Conservation (phyloP, 345 rosid genomes). For the Brassica nigra region DNA sequence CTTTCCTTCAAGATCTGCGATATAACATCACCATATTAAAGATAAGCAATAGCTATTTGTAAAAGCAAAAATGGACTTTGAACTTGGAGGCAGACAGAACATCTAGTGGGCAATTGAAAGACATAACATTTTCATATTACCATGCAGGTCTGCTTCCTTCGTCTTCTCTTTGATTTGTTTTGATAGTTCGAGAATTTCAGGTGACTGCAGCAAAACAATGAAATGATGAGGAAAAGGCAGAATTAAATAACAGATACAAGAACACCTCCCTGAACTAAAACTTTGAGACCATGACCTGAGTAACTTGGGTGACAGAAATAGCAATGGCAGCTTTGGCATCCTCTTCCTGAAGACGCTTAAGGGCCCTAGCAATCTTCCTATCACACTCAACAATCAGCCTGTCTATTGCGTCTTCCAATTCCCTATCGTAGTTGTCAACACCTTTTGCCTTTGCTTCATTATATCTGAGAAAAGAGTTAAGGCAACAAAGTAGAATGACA, state of each 20-base stretch:
- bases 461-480: conserved; percentile 59
- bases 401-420: conserved; percentile 94
- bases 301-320: conserved; percentile 93
- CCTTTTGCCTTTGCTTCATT: conserved; percentile 88
- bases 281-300: conserved; percentile 62
- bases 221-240: background rate
- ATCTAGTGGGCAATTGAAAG: background rate
- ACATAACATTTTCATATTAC: conserved; percentile 38
- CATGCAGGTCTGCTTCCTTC: conserved; percentile 86
- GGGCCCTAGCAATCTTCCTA: conserved; percentile 92
- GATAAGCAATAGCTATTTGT: background rate
- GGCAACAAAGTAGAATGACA: conserved; percentile 20
- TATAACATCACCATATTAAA: conserved; percentile 11
- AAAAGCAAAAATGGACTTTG: background rate
- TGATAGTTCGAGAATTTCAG: conserved; percentile 78
- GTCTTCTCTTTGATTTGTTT: conserved; percentile 90
- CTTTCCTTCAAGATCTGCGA: conserved; percentile 89
- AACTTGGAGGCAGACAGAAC: background rate
- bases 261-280: background rate
- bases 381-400: conserved; percentile 96
- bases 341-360: conserved; percentile 96
- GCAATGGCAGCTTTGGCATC: conserved; percentile 99
- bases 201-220: conserved; percentile 55
- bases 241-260: background rate
- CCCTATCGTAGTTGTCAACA: conserved; percentile 80